Evolutionary conservation across 345 rosid species (phyloP), one percentile per base, ranked within the genome.

Genomic region (Eucalyptus microcorys): DNA sequence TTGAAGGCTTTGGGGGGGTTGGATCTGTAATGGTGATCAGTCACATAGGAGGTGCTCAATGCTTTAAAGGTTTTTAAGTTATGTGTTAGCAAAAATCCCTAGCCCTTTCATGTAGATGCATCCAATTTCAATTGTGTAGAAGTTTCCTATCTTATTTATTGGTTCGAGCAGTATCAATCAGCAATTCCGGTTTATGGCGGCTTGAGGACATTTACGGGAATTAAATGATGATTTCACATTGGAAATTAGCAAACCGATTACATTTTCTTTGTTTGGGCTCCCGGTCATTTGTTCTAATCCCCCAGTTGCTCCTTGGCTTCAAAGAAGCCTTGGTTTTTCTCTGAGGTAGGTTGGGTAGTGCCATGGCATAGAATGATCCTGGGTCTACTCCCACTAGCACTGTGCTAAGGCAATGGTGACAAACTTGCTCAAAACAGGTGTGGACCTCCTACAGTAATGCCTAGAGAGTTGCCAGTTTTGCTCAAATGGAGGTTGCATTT

Each of bases 401-500:
- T 8, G 10, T 66, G 79, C 79, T 66, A 15, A 9, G 40, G 21
- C 10, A 16, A n/a, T 14, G 5, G 76, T 66, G 76, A 66, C 40
- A 7, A n/a, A 32, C 21, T 66, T 66, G 76, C 76, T 66, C 19
- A 66, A 66, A 59, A 66, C 8, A 10, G 21, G 40, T 66, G 76
- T n/a, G 76, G 76, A 66, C 5, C 76, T 66, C 76, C 40, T 66
- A 66, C 32, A 66, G 40, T n/a, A 66, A n/a, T 8, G 40, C 21
- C 76, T 10, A 66, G 21, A 21, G 40, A 66, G 40, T 66, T 5
- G 11, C 79, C 11, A 19, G 22, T 34, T 32, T n/a, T 86, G 93
- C 96, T 87, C 96, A 90, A 55, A 91, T 95, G 87, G 99, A 96
- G 91, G 90, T 90, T 66, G 94, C 93, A 50, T 97, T 94, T 91